phyloP scores from a whole-genome alignment of 257 asterid genomes.

The Lycium barbarum region DNA sequence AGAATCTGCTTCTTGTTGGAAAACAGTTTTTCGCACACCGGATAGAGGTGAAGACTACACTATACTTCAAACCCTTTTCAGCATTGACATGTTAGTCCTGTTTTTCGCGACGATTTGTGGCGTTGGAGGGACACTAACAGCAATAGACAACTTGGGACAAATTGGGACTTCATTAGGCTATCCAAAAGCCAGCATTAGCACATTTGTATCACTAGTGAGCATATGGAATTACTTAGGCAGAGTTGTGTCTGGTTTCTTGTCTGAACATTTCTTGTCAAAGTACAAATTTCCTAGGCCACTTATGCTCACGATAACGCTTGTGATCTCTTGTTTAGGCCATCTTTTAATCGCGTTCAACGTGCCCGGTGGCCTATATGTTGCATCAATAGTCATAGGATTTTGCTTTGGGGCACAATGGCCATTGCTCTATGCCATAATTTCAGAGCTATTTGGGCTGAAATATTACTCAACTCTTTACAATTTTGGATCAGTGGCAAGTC shows the following conservation, averaged over 20 bases:
- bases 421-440: conserved; percentile 9
- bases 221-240: conserved; percentile 30
- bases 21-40: conserved; percentile 15
- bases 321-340: conserved; percentile 25
- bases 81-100: conserved; percentile 24
- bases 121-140: conserved; percentile 32
- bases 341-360: conserved; percentile 24
- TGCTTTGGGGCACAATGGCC: conserved; percentile 31
- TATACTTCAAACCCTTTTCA: conserved; percentile 10
- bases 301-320: conserved; percentile 17
- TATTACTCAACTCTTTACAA: conserved; percentile 21
- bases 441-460: conserved; percentile 21
- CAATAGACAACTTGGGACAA: conserved; percentile 29
- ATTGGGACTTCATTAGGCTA: conserved; percentile 27
- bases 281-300: conserved; percentile 10
- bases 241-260: conserved; percentile 27
- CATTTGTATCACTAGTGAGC: conserved; percentile 24
- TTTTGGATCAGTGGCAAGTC: conserved; percentile 30
- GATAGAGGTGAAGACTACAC: conserved; percentile 31
- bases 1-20: conserved; percentile 12
- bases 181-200: neutral
- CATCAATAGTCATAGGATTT: conserved; percentile 21
- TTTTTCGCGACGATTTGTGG: conserved; percentile 29
- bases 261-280: conserved; percentile 14
- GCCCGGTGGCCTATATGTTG: neutral